phyloP scores from a whole-genome alignment of 2,329 filamentous ascomycete genomes.

The Botrytis galanthina region DNA sequence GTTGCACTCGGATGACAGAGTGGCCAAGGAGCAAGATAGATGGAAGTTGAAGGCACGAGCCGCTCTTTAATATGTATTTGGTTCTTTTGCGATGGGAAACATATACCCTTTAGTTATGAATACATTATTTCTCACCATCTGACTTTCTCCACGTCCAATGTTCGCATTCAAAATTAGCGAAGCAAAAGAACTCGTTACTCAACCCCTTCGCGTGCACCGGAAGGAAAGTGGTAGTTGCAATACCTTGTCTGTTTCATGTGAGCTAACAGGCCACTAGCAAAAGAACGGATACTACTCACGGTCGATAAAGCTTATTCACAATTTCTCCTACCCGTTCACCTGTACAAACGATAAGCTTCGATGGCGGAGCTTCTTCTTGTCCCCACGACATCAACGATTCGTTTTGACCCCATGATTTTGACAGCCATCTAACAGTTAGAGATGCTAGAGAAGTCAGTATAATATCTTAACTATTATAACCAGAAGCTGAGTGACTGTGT shows the following conservation, averaged over 20 bases:
- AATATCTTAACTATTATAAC: neutral
- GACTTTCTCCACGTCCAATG: slow-evolving; percentile 45
- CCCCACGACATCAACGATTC: slow-evolving; percentile 16
- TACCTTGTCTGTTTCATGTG: slow-evolving; percentile 37
- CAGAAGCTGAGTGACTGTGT: slow-evolving; percentile 17
- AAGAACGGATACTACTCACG: slow-evolving; percentile 45
- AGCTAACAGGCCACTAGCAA: neutral
- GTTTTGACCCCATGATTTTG: slow-evolving; percentile 43
- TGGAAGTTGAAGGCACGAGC: slow-evolving; percentile 48
- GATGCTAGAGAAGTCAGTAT: slow-evolving; percentile 51
- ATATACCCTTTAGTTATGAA: neutral
- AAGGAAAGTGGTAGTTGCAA: slow-evolving; percentile 63
- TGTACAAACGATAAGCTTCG: slow-evolving; percentile 64
- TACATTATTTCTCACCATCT: slow-evolving; percentile 1
- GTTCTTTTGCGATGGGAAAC: neutral
- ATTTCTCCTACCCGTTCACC: slow-evolving; percentile 72
- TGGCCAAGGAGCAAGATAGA: slow-evolving; percentile 43
- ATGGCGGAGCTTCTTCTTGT: slow-evolving; percentile 15
- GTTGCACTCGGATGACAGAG: slow-evolving; percentile 70
- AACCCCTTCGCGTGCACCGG: slow-evolving; percentile 68
- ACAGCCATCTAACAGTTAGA: slow-evolving; percentile 71
- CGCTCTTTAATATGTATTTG: slow-evolving; percentile 39
- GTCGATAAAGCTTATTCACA: slow-evolving; percentile 64
- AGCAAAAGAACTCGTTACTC: slow-evolving; percentile 79
- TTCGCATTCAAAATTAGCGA: slow-evolving; percentile 70